Evolutionary conservation across 805 yeast genomes (phyloP).

Genomic region (Metschnikowia lochheadii): DNA sequence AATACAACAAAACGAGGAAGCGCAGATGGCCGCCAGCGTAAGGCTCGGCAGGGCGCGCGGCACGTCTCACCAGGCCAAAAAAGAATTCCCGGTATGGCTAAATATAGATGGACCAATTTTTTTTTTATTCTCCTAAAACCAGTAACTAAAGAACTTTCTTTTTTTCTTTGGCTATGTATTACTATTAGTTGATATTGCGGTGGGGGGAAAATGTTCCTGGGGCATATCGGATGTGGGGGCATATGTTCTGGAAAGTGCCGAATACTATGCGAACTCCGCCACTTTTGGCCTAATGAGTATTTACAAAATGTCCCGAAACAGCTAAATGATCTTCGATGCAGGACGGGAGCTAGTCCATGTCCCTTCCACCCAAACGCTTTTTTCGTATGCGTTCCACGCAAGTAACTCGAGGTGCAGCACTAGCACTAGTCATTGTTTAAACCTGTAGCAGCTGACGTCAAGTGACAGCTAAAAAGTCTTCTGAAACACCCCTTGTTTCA

Average conservation of each 20-base stretch:
- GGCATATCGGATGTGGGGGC: not conserved
- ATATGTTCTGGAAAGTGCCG: not conserved
- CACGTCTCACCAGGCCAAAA: not conserved
- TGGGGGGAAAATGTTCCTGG: too few relatives aligned
- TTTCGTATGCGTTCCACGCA: not conserved
- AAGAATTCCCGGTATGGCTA: not conserved
- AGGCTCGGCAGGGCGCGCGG: not conserved
- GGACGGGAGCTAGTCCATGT: not conserved
- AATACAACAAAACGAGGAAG: not conserved
- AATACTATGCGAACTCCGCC: slow-evolving; percentile 1
- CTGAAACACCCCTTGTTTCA: too few relatives aligned
- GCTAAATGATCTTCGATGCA: slow-evolving; percentile 3
- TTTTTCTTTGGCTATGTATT: too few relatives aligned
- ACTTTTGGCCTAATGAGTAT: slow-evolving; percentile 2
- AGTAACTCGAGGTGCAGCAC: not conserved
- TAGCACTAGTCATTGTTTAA: not conserved
- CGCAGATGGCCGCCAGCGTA: not conserved
- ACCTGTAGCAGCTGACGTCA: not conserved
- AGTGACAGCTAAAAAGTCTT: not conserved
- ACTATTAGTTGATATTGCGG: too few relatives aligned
- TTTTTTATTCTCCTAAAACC: too few relatives aligned
- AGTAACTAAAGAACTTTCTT: too few relatives aligned
- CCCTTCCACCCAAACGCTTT: not conserved
- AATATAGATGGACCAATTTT: not conserved
- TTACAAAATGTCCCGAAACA: slow-evolving; percentile 1